Percentiles rank a stretch among this genome's conserved stretches.
Evolutionary conservation across 768 basidiomycete species (phyloP).

Genomic region (Suillus clintonianus): DNA sequence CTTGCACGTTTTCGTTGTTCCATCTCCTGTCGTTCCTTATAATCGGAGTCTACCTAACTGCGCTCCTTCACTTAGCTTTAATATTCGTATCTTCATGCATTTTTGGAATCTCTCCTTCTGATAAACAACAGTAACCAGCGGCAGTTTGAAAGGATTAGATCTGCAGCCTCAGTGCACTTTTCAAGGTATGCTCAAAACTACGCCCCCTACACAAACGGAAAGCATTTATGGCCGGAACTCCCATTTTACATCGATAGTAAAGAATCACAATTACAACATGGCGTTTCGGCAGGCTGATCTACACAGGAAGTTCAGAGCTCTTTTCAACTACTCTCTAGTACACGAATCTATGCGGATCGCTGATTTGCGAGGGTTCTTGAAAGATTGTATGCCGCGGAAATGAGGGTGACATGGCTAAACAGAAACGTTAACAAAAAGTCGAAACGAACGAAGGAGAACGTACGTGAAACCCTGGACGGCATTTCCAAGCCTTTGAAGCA

Average conservation of each 20-base stretch:
- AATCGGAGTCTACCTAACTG: slow-evolving; percentile 17
- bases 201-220: not conserved
- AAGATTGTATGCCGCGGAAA: slow-evolving; percentile 82
- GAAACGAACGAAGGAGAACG: slow-evolving; percentile 30
- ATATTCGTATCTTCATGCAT: slow-evolving; percentile 31
- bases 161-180: not conserved
- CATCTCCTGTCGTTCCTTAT: slow-evolving; percentile 14
- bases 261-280: not conserved
- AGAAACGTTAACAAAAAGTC: not conserved
- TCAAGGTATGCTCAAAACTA: not conserved
- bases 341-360: not conserved
- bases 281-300: not conserved
- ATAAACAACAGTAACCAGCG: not conserved
- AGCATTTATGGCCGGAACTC: not conserved
- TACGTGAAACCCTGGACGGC: slow-evolving; percentile 91
- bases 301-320: not conserved
- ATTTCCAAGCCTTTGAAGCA: slow-evolving; percentile 65
- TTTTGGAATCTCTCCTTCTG: slow-evolving; percentile 10
- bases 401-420: slow-evolving; percentile 75
- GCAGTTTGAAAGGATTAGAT: not conserved
- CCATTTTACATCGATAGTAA: not conserved
- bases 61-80: slow-evolving; percentile 21
- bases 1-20: not conserved
- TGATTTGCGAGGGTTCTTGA: slow-evolving; percentile 53
- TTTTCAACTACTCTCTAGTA: not conserved